Percentiles rank a stretch among this genome's conserved stretches.
Conservation (phyloP, 805 yeast genomes). For the Ascoidea asiatica region DNA sequence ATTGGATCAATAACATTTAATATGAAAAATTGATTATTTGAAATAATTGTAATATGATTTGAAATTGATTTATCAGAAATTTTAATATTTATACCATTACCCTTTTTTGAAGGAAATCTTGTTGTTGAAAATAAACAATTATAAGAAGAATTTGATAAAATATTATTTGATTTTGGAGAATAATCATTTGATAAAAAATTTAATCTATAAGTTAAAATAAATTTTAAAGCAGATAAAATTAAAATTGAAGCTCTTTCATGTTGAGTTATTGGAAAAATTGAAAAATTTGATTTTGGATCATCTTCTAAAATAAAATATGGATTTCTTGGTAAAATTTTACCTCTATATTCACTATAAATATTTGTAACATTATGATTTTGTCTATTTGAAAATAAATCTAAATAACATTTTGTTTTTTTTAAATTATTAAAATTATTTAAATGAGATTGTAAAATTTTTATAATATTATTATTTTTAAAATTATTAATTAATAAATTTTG, state of each 20-base stretch:
- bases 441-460: slow-evolving; percentile 39
- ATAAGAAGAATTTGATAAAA: slow-evolving; percentile 59
- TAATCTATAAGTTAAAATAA: slow-evolving; percentile 40
- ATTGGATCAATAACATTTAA: slow-evolving; percentile 67
- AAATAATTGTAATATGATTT: slow-evolving; percentile 61
- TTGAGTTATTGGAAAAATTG: slow-evolving; percentile 44
- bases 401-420: slow-evolving; percentile 29
- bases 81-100: slow-evolving; percentile 60
- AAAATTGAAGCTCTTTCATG: slow-evolving; percentile 55
- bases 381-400: slow-evolving; percentile 31
- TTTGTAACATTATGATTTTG: slow-evolving; percentile 35
- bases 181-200: slow-evolving; percentile 21
- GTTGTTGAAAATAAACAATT: slow-evolving; percentile 57
- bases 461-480: slow-evolving; percentile 28
- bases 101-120: slow-evolving; percentile 27
- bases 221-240: slow-evolving; percentile 52
- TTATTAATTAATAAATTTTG: slow-evolving; percentile 25
- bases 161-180: slow-evolving; percentile 34
- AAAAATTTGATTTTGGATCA: slow-evolving; percentile 47
- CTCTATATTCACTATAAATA: slow-evolving; percentile 47
- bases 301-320: slow-evolving; percentile 66
- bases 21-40: slow-evolving; percentile 79
- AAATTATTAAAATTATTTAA: slow-evolving; percentile 28
- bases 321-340: slow-evolving; percentile 61
- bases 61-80: slow-evolving; percentile 40